Evolutionary conservation across 441 rosid species (phyloP).

Genomic region (Manihot esculenta): DNA sequence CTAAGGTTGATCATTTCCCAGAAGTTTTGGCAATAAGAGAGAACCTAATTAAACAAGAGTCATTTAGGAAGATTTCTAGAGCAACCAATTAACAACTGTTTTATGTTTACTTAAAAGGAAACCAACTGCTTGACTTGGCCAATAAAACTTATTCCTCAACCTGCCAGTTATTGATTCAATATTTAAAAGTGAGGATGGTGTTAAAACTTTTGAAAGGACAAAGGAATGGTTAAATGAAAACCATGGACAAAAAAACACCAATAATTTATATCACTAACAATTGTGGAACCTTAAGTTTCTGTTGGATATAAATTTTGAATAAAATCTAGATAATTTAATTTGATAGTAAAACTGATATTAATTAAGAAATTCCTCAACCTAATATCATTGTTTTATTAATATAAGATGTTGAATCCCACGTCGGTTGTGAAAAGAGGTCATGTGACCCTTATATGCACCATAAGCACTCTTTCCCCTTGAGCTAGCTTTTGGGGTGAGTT

Average conservation of each 20-base stretch:
- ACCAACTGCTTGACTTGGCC: not conserved
- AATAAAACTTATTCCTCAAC: not conserved
- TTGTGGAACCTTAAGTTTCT: not conserved
- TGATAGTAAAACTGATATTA: no score
- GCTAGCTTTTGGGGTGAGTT: no score
- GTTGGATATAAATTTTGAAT: not conserved
- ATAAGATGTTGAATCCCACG: no score
- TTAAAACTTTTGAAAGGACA: not conserved
- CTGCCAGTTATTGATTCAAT: not conserved
- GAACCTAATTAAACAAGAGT: not conserved
- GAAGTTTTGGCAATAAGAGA: no score
- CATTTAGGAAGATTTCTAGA: not conserved
- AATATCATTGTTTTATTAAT: no score
- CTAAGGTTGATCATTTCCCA: not conserved
- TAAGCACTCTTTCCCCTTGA: no score
- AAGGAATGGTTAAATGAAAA: no score
- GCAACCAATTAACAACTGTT: no score
- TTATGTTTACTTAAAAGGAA: not conserved
- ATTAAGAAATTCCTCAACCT: not conserved
- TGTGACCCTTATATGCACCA: no score
- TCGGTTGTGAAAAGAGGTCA: no score
- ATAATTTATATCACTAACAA: not conserved
- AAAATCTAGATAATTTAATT: no score
- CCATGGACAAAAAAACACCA: not conserved
- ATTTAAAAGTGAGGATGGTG: no score